Evolutionary conservation across 495 filamentous ascomycete species (phyloP).

Genomic region (Hypoxylon perforatum): DNA sequence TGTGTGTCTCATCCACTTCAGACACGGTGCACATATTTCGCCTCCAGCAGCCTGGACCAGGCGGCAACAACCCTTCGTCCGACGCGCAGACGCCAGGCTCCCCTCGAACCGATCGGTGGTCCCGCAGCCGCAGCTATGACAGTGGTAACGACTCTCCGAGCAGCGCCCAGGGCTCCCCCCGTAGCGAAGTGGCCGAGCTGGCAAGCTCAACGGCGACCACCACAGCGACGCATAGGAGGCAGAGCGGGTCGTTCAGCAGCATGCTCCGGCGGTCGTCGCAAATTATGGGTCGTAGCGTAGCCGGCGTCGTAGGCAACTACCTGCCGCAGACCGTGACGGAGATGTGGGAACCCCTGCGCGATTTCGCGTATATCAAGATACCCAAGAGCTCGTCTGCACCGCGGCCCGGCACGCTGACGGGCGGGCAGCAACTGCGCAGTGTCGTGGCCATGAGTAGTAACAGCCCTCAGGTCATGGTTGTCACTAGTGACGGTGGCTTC

Average conservation of each 20-base stretch:
- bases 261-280: slow-evolving; percentile 98
- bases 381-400: slow-evolving; percentile 66
- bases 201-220: slow-evolving; percentile 54
- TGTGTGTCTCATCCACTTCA: slow-evolving; percentile 94
- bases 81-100: slow-evolving; percentile 47
- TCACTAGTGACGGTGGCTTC: slow-evolving; percentile 93
- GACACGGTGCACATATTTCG: slow-evolving; percentile 99
- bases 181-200: slow-evolving; percentile 53
- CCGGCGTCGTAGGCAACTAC: slow-evolving; percentile 88
- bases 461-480: slow-evolving; percentile 96
- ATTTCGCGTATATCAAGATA: slow-evolving; percentile 96
- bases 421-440: slow-evolving; percentile 66
- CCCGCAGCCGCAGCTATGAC: slow-evolving; percentile 59
- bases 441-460: slow-evolving; percentile 96
- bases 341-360: slow-evolving; percentile 95
- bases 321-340: slow-evolving; percentile 91
- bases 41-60: slow-evolving; percentile 55
- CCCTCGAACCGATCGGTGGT: slow-evolving; percentile 58
- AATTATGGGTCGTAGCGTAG: slow-evolving; percentile 89
- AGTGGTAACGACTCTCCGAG: slow-evolving; percentile 58
- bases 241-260: slow-evolving; percentile 77
- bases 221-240: slow-evolving; percentile 56
- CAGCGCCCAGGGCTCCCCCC: slow-evolving; percentile 55
- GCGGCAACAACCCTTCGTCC: slow-evolving; percentile 37
- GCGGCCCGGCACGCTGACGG: slow-evolving; percentile 49